Evolutionary conservation across 1,284 basidiomycete genomes (phyloP).

Genomic region (Acaromyces ingoldii): DNA sequence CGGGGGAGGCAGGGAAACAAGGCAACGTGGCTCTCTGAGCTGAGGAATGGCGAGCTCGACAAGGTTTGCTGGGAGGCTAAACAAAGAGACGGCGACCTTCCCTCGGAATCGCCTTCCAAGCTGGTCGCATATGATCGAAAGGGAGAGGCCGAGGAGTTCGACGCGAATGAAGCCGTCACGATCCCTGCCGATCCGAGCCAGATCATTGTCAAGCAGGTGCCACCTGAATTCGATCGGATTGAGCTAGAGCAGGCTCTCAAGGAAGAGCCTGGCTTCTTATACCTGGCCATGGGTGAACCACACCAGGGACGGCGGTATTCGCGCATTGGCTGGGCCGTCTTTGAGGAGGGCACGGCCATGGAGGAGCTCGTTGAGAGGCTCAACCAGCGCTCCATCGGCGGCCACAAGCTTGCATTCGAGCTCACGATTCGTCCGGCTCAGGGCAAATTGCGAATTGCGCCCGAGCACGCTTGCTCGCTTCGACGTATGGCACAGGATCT

Average conservation of each 20-base stretch:
- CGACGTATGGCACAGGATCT: constrained; percentile 33
- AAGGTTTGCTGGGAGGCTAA: constrained; percentile 32
- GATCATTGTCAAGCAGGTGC: constrained; percentile 36
- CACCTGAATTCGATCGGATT: constrained; percentile 23
- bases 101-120: not conserved
- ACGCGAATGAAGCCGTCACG: constrained; percentile 17
- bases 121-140: not conserved
- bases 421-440: constrained; percentile 32
- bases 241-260: constrained; percentile 32
- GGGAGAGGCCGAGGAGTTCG: constrained; percentile 2
- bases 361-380: constrained; percentile 26
- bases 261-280: constrained; percentile 33
- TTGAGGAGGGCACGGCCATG: constrained; percentile 31
- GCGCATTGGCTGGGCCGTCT: constrained; percentile 43
- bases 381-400: constrained; percentile 27
- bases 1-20: constrained; percentile 33
- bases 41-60: constrained; percentile 33
- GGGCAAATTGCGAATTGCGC: constrained; percentile 34
- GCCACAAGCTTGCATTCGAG: constrained; percentile 34
- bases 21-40: constrained; percentile 34
- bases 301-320: constrained; percentile 33
- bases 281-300: constrained; percentile 43
- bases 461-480: constrained; percentile 32
- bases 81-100: not conserved
- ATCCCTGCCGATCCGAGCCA: constrained; percentile 32